Evolutionary conservation across 2,329 filamentous ascomycete species (phyloP), one percentile per base, ranked within the genome.

Genomic region (Orbilia javanica): DNA sequence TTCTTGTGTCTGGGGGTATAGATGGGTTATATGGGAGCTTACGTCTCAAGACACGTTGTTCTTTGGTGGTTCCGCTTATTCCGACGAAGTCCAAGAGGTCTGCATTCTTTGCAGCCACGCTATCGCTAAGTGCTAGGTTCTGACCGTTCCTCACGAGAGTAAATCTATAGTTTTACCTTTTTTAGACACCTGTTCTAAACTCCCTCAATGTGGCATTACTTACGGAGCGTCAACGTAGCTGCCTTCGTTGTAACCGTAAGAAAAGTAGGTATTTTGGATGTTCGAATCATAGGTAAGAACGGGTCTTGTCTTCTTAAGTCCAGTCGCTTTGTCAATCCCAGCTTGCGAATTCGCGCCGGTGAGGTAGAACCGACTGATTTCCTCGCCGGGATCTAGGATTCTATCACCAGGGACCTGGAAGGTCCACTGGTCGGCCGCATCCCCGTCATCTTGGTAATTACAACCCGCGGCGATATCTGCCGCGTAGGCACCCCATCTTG

Each of bases 11-110:
- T n/a, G n/a, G n/a, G n/a, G n/a, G n/a, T n/a, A 6, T 44, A 44
- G 7, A 3, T 15, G 1, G 2, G 34, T 36, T 36, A 36, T 4
- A 36, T n/a, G n/a, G n/a, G 31, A 20, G 39, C 64, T 62, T 75
- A 70, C 72, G 72, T 60, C 72, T 64, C n/a, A 76, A 34, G 7
- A 48, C 44, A 15, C 25, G 29, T 18, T 60, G 53, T 4, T 55
- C 52, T 13, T 64, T 29, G 4, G 57, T 65, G 7, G 57, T 76
- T 0, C 55, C 55, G 10, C 46, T 2, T 0, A 69, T 44, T 0
- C 72, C 72, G 15, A 69, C 55, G 20, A 76, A 76, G 15, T 66
- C 57, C n/a, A 76, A 31, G 3, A 76, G n/a, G 60, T 76, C 64
- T 2, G 64, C 72, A 20, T 46, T 57, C 18, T 42, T 27, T 1